Percentiles rank a stretch among this genome's conserved stretches.
Conservation (phyloP, 345 rosid species). For the Rhodomyrtus tomentosa region DNA sequence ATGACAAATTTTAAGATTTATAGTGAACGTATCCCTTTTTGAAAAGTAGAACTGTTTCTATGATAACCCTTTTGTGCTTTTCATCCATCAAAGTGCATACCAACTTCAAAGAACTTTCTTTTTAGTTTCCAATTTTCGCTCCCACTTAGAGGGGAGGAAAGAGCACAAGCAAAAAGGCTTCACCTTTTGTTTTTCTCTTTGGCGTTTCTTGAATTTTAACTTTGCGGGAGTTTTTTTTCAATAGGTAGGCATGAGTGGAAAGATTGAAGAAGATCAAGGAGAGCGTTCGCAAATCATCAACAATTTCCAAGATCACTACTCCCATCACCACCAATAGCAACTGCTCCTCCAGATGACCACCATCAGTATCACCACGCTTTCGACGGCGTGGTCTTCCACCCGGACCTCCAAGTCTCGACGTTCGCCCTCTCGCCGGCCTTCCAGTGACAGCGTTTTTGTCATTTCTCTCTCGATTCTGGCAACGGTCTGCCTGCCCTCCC, state of each 20-base stretch:
- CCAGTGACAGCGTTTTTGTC: no score
- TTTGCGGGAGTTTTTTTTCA: neutral
- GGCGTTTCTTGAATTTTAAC: neutral
- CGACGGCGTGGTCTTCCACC: neutral
- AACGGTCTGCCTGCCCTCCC: no score
- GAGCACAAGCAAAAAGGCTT: neutral
- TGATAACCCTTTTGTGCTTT: neutral
- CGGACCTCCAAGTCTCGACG: constrained; percentile 9
- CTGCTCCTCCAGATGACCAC: constrained; percentile 40
- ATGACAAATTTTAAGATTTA: no score
- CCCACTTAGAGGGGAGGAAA: neutral
- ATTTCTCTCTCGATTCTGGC: no score
- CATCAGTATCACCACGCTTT: neutral
- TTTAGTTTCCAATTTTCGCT: neutral
- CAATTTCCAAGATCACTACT: no score
- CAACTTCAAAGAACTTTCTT: neutral
- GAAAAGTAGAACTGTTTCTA: neutral
- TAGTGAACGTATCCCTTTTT: no score
- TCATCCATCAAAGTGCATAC: neutral
- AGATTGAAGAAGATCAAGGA: neutral
- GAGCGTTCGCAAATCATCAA: neutral
- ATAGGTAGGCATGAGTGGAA: neutral
- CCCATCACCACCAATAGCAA: no score
- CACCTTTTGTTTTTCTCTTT: neutral
- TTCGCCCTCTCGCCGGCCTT: constrained; percentile 29